A percentile compares a stretch with the other conserved stretches of the same genome.
Evolutionary conservation across 106 monocot genomes (phyloP).

Genomic region (Agapanthus africanus): DNA sequence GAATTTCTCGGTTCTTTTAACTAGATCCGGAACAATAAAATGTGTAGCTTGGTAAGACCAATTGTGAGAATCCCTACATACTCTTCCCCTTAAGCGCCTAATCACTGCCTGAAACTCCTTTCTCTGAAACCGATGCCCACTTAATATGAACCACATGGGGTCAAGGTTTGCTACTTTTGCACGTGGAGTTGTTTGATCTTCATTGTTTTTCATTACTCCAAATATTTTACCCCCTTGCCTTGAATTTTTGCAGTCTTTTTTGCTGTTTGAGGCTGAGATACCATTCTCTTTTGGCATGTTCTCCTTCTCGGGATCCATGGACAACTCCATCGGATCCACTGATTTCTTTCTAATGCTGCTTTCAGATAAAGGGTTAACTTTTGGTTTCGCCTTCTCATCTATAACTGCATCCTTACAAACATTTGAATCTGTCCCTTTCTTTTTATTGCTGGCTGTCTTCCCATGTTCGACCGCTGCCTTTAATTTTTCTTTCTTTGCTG

Average conservation of each 20-base stretch:
- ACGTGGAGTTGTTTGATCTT: slow-evolving; percentile 4
- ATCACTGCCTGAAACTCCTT: slow-evolving; percentile 63
- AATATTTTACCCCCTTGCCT: neutral
- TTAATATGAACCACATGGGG: slow-evolving; percentile 67
- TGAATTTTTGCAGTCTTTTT: slow-evolving; percentile 1
- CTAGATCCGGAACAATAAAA: slow-evolving; percentile 68
- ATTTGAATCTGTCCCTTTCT: neutral
- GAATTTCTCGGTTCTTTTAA: slow-evolving; percentile 91
- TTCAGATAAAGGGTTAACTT: slow-evolving; percentile 9
- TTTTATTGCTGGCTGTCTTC: neutral
- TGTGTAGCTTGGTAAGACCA: slow-evolving; percentile 93
- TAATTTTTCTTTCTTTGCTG: slow-evolving; percentile 9
- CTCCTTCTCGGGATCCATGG: slow-evolving; percentile 60
- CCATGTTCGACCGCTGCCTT: neutral
- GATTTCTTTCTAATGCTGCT: slow-evolving; percentile 7
- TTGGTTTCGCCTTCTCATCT: slow-evolving; percentile 9
- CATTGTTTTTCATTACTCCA: neutral
- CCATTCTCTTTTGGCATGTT: slow-evolving; percentile 30
- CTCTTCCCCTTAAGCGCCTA: slow-evolving; percentile 46
- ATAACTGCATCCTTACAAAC: slow-evolving; percentile 4
- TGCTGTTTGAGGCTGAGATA: neutral
- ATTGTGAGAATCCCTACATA: slow-evolving; percentile 82
- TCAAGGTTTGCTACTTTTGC: slow-evolving; percentile 7
- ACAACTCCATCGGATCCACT: slow-evolving; percentile 8
- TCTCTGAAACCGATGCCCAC: slow-evolving; percentile 72